Evolutionary conservation across 176 grass and related monocot genomes (phyloP), one percentile per base, ranked within the genome.

Genomic region (Zea luxurians): DNA sequence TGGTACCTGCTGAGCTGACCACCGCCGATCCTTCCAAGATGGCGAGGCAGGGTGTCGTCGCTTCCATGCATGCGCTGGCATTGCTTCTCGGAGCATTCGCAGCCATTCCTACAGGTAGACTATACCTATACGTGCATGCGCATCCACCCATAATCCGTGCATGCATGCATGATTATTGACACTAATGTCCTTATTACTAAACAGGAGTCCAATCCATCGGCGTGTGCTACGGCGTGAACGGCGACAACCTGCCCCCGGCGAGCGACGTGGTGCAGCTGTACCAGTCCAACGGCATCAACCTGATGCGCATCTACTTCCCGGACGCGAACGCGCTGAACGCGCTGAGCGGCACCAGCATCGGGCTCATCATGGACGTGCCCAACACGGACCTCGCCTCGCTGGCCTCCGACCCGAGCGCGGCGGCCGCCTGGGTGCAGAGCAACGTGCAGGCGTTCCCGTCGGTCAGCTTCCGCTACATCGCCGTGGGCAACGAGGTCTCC

Each of bases 401-500:
- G 11, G 85, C 85, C 58, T 68, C 88, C 13, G 52, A 67, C 64
- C 46, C 53, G 8, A 66, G 13, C 66, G 70, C 70, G 11, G 88
- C 83, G 0, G 16, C 36, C 9, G 0, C 16, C 13, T 93, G 88
- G 88, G 86, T 92, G 27, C 65, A 60, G 11, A n/a, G 9, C 21
- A 83, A 88, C 44, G 61, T 91, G 58, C 12, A 72, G 61, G 53
- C 88, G 6, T 66, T 57, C 53, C 75, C 75, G 4, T 46, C 4
- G 12, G 66, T 84, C 54, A 70, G 10, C 74, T 70, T 91, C 88
- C 54, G 54, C 34, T 94, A 91, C 58, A 83, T 94, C 73, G 61
- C 75, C 13, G 88, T 86, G 15, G 88, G 88, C 48, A 93, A 93
- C 52, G 92, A 91, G 88, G 86, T 89, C 9, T 8, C 53, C 13